Evolutionary conservation across 2,329 filamentous ascomycete species (phyloP).

Genomic region (Corynespora cassiicola): DNA sequence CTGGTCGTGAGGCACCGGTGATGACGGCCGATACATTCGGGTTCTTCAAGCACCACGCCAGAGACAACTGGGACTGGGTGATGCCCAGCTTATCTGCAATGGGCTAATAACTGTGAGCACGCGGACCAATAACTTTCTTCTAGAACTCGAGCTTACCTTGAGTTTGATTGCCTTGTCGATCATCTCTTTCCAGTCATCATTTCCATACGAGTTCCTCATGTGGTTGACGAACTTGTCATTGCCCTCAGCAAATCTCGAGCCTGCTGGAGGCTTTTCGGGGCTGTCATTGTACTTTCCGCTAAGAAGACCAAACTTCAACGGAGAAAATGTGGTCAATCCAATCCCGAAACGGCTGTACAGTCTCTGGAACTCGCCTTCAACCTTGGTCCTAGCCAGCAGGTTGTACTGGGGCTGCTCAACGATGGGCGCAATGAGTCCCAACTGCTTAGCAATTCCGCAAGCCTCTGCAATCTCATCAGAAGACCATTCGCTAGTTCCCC

Average conservation of each 20-base stretch:
- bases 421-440: slow-evolving; percentile 63
- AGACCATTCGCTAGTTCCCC: slow-evolving; percentile 67
- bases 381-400: slow-evolving; percentile 62
- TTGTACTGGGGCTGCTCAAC: slow-evolving; percentile 65
- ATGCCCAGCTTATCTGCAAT: slow-evolving; percentile 71
- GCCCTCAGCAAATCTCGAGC: slow-evolving; percentile 64
- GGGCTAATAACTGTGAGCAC: slow-evolving; percentile 21
- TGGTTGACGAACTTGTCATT: slow-evolving; percentile 63
- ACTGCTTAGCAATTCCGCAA: slow-evolving; percentile 64
- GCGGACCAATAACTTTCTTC: neutral
- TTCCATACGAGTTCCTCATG: slow-evolving; percentile 51
- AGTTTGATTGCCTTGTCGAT: slow-evolving; percentile 63
- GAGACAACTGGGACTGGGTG: slow-evolving; percentile 52
- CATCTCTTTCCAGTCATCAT: slow-evolving; percentile 61
- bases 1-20: slow-evolving; percentile 34
- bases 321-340: slow-evolving; percentile 63
- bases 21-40: slow-evolving; percentile 39
- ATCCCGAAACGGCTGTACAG: slow-evolving; percentile 62
- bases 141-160: slow-evolving; percentile 35
- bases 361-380: slow-evolving; percentile 65
- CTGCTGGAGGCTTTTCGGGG: slow-evolving; percentile 60
- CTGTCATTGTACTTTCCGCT: slow-evolving; percentile 68
- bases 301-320: slow-evolving; percentile 63
- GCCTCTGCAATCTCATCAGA: slow-evolving; percentile 67
- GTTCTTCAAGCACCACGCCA: slow-evolving; percentile 47